Conservation (phyloP, 148 eudicot genomes). For the Camellia japonica region DNA sequence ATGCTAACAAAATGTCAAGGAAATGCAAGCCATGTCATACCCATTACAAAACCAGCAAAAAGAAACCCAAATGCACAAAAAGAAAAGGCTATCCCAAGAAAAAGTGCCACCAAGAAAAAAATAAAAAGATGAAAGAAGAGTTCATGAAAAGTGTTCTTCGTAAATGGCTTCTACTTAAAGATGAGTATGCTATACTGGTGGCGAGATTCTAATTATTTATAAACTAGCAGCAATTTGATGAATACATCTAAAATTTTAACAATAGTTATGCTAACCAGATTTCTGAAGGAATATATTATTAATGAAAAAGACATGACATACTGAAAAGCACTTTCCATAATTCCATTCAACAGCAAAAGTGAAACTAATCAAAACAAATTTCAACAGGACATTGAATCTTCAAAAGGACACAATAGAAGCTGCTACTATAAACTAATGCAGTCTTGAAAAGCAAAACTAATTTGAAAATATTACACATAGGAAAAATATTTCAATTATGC, state of each 20-base stretch:
- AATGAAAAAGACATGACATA: neutral
- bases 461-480: neutral
- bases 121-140: neutral
- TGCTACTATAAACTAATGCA: conserved; percentile 1
- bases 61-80: conserved; percentile 6
- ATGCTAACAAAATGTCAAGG: conserved; percentile 60
- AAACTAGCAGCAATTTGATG: neutral
- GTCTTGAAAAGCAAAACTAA: neutral
- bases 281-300: neutral
- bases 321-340: neutral
- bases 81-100: neutral
- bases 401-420: neutral
- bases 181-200: neutral
- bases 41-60: neutral
- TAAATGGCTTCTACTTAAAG: neutral
- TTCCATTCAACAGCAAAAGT: neutral
- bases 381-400: neutral
- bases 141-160: neutral
- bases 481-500: neutral
- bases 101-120: neutral
- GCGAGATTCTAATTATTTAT: neutral
- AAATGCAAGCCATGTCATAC: conserved; percentile 21
- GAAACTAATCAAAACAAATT: neutral
- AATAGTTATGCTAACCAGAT: neutral
- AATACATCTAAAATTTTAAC: neutral